phyloP scores from a whole-genome alignment of 306 rosid species.

The Sicyos baderoa region DNA sequence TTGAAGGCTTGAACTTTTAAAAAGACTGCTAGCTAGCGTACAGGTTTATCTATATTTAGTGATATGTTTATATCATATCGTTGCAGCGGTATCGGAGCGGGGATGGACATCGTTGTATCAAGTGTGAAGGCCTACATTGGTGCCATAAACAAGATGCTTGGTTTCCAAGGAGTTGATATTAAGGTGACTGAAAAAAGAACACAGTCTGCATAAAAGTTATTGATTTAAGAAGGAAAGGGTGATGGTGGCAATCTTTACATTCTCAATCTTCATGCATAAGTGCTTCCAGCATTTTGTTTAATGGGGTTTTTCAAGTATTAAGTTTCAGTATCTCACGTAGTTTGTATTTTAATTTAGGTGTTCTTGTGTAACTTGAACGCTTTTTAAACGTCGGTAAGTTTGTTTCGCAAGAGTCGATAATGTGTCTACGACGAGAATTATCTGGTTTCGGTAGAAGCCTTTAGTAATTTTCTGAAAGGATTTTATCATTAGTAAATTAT shows the following conservation, averaged over 20 bases:
- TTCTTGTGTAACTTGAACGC: not conserved
- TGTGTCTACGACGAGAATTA: not conserved
- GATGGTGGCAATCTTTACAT: conserved; percentile 5
- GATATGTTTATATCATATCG: not conserved
- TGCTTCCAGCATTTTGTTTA: not conserved
- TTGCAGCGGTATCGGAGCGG: conserved; percentile 73
- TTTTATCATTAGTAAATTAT: not conserved
- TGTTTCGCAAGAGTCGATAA: not conserved
- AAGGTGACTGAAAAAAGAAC: conserved; percentile 26
- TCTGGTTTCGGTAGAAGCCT: no score
- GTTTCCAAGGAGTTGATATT: conserved; percentile 40
- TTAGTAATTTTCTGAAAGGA: no score
- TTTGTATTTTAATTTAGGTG: not conserved
- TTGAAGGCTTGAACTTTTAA: no score
- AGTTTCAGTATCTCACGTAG: not conserved
- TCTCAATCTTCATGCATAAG: not conserved
- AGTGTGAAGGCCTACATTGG: conserved; percentile 87
- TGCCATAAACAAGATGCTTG: conserved; percentile 81
- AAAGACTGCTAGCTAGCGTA: not conserved
- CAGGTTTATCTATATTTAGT: not conserved
- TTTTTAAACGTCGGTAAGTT: not conserved
- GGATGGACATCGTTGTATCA: conserved; percentile 92
- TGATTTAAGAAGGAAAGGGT: conserved; percentile 4
- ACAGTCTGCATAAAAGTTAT: conserved; percentile 25
- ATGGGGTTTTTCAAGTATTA: not conserved